A percentile compares a stretch with the other conserved stretches of the same genome.
Evolutionary conservation across 768 basidiomycete genomes (phyloP).

Genomic region (Vararia minispora): DNA sequence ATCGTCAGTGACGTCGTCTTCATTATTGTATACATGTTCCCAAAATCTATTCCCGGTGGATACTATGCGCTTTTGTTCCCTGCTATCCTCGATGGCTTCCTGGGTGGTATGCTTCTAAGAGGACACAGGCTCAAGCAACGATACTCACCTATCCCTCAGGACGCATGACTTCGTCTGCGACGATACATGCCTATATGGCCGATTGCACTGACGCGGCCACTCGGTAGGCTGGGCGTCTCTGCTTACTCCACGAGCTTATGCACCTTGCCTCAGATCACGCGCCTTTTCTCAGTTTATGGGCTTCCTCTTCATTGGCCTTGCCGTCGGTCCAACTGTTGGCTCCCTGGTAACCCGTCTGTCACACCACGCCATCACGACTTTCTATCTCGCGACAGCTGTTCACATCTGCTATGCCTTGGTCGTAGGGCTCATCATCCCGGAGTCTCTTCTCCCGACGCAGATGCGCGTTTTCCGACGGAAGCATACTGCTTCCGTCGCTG

Average conservation of each 20-base stretch:
- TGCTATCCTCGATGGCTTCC: not conserved
- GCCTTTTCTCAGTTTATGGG: conserved; percentile 3
- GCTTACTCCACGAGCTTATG: not conserved
- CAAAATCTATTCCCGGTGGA: conserved; percentile 1
- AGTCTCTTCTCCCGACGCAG: conserved; percentile 3
- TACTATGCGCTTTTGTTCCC: not conserved
- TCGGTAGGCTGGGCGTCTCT: conserved; percentile 1
- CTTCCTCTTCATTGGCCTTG: conserved; percentile 2
- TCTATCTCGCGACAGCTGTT: conserved; percentile 2
- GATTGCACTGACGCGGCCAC: conserved; percentile 1
- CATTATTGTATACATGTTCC: not conserved
- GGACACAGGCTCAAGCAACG: too few relatives aligned
- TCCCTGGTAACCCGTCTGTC: not conserved
- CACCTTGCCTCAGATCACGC: not conserved
- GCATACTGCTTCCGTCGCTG: not conserved
- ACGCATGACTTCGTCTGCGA: not conserved
- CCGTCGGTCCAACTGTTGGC: conserved; percentile 1
- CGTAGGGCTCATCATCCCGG: conserved; percentile 1
- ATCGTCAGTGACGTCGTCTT: not conserved
- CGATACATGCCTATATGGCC: conserved; percentile 2
- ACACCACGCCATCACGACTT: not conserved
- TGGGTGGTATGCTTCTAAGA: conserved; percentile 5
- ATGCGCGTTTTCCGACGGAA: conserved; percentile 2
- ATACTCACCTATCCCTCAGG: too few relatives aligned
- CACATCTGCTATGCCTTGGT: not conserved